phyloP scores from a whole-genome alignment of 352 stramenopile species.

The Thalassiosira hispida region DNA sequence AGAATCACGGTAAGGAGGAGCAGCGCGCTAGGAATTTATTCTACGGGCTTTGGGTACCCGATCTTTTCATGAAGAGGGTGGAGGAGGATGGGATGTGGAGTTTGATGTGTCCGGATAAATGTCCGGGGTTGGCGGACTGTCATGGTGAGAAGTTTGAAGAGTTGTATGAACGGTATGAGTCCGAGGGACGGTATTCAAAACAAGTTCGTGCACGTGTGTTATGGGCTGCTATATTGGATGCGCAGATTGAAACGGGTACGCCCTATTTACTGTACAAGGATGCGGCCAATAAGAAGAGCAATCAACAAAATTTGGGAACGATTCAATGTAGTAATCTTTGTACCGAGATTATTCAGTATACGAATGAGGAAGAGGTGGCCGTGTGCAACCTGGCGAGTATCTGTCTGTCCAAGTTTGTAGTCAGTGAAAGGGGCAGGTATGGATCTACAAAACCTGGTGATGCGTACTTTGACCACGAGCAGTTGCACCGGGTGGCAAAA shows the following conservation, averaged over 20 bases:
- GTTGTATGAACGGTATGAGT: constrained; percentile 94
- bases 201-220: constrained; percentile 94
- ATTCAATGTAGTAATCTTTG: constrained; percentile 97
- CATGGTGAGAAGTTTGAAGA: constrained; percentile 94
- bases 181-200: constrained; percentile 89
- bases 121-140: constrained; percentile 90
- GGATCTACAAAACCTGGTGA: constrained; percentile 65
- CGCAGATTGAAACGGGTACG: constrained; percentile 96
- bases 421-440: constrained; percentile 67
- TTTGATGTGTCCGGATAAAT: constrained; percentile 96
- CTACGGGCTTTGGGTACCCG: constrained; percentile 97
- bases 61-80: constrained; percentile 99
- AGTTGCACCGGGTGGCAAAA: constrained; percentile 90
- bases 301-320: constrained; percentile 96
- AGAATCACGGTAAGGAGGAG: constrained; percentile 99
- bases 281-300: constrained; percentile 94
- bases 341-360: constrained; percentile 97
- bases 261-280: constrained; percentile 98
- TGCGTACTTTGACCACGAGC: constrained; percentile 87
- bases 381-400: constrained; percentile 96
- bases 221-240: constrained; percentile 96
- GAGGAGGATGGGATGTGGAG: constrained; percentile 95
- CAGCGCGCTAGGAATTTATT: constrained; percentile 96
- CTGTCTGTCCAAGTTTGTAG: constrained; percentile 81
- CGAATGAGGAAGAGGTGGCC: constrained; percentile 92